Conservation (phyloP, 805 yeast species). For the Cyberlindnera mississippiensis region DNA sequence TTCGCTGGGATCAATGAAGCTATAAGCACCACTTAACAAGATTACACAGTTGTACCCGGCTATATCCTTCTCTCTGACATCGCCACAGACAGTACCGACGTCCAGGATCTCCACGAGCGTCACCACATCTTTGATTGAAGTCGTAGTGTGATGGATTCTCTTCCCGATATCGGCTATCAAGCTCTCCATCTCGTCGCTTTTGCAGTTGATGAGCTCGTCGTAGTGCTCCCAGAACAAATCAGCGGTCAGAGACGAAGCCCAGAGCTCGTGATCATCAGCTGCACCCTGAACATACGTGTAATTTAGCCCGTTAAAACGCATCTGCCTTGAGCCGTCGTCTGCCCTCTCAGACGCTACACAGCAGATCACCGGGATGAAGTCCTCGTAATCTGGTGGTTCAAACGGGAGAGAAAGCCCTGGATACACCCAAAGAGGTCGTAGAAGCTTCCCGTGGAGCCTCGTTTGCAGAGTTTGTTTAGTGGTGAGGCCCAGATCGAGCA, state of each 20-base stretch:
- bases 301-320: conserved; percentile 31
- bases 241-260: conserved; percentile 62
- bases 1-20: not conserved
- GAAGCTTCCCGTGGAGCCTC: conserved; percentile 40
- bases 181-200: conserved; percentile 29
- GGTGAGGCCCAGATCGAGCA: conserved; percentile 38
- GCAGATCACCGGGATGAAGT: conserved; percentile 42
- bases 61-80: conserved; percentile 4
- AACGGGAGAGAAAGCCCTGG: conserved; percentile 45
- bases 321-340: conserved; percentile 52
- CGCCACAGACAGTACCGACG: conserved; percentile 23
- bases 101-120: conserved; percentile 17
- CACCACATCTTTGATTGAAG: conserved; percentile 11
- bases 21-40: conserved; percentile 5
- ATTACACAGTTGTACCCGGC: conserved; percentile 6
- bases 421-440: conserved; percentile 67
- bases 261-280: conserved; percentile 89
- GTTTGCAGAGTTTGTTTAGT: conserved; percentile 30
- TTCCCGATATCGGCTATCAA: conserved; percentile 10
- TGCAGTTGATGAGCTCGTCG: conserved; percentile 27
- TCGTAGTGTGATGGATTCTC: not conserved
- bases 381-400: conserved; percentile 27
- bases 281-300: conserved; percentile 84
- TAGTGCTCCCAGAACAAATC: conserved; percentile 51
- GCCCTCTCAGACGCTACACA: conserved; percentile 61